Base-by-base conservation (phyloP, 2,329 filamentous ascomycete species). In the Triangularia setosa region DNA sequence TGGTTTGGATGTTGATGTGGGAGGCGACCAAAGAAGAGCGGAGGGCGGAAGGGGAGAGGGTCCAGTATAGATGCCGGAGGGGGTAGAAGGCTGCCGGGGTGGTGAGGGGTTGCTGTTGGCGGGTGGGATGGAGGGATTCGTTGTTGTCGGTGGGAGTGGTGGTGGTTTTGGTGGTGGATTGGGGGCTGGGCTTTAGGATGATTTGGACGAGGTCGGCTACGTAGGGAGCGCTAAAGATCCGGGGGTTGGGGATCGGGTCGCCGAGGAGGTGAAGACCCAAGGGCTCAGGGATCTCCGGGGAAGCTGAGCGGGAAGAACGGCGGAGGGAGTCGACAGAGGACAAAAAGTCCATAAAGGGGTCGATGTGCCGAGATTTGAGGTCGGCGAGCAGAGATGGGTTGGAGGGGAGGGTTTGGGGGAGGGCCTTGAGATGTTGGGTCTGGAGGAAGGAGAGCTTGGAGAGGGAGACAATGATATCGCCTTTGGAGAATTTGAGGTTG, bases 401-500 rank as follows among this genome's bases (percentile, higher is more conserved):
- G 9, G 48, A 2, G 62, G 60, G 1, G 66, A 60, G 16, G 64
- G 52, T 8, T 67, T 40, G 33, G 8, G 71, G 62, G 1, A 72
- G 67, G 2, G 61, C 65, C 2, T 63, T 64, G 11, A 71, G 64
- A 63, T 76, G 74, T 25, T 70, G 69, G n/a, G 68, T 68, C 53
- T 97, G 92, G 58, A 98, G 84, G 75, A 88, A 92, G 70, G 86
- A 84, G 16, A 98, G 83, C 74, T 98, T 99, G 58, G 88, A 86
- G 59, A 89, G 84, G 21, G 90, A 87, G 18, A 97, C 91, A 14
- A 90, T 89, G 6, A 93, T 92, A 74, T 97, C 93, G 9, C 94
- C 94, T 71, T 90, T 91, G 2, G 93, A 98, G 77, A 97, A 96
- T 73, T 92, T 93, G 69, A 96, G 83, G 55, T 88, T 87, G 74